Conservation (phyloP, 352 stramenopile genomes). For the Phytophthora lateralis region DNA sequence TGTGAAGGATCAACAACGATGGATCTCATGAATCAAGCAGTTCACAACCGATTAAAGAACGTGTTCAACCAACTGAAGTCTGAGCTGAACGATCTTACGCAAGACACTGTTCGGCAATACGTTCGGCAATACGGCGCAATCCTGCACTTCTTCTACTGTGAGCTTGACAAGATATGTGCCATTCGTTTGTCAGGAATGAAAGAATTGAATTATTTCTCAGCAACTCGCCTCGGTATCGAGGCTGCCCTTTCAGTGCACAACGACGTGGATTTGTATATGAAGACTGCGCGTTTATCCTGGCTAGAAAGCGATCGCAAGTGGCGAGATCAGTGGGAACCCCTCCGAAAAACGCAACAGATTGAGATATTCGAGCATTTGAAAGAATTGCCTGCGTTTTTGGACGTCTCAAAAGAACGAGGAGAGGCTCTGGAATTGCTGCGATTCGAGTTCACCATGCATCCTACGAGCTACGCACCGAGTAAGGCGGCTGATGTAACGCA, state of each 20-base stretch:
- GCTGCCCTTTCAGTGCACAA: neutral
- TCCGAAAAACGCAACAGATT: neutral
- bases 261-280: neutral
- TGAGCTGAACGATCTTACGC: neutral
- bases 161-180: neutral
- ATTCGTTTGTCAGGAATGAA: neutral
- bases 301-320: neutral
- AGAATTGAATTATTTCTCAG: neutral
- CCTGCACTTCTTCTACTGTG: neutral
- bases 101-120: neutral
- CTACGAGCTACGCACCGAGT: neutral
- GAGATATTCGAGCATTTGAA: neutral
- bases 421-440: neutral
- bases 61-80: neutral
- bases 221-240: neutral
- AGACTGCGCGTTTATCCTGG: neutral
- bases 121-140: neutral
- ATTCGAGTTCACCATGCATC: neutral
- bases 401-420: neutral
- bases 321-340: neutral
- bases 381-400: neutral
- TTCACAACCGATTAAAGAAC: neutral
- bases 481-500: neutral
- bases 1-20: neutral
- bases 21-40: neutral